A percentile compares a stretch with the other conserved stretches of the same genome.
Conservation (phyloP, 345 rosid species). For the Citrus mangshanensis region DNA sequence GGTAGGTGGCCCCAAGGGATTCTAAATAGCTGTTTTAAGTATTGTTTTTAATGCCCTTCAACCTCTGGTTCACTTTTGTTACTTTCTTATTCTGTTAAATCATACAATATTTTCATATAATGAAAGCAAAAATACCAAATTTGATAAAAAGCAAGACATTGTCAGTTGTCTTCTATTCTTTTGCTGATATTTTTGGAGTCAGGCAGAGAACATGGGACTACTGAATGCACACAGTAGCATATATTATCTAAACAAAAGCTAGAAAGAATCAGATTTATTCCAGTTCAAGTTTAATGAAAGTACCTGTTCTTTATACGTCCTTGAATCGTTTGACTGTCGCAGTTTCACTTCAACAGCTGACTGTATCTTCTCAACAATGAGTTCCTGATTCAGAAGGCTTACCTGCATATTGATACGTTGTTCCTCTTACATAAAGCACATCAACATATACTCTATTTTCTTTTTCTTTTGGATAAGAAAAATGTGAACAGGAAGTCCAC, state of each 20-base stretch:
- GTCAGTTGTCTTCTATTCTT: neutral
- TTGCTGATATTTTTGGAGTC: neutral
- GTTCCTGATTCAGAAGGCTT: conserved; percentile 91
- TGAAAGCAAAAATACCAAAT: neutral
- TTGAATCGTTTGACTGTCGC: conserved; percentile 67
- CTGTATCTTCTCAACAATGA: conserved; percentile 76
- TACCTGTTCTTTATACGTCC: conserved; percentile 90
- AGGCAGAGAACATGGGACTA: neutral
- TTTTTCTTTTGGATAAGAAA: neutral
- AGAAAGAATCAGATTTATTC: conserved; percentile 11
- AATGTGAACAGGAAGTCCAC: neutral
- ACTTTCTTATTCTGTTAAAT: neutral
- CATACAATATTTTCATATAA: neutral
- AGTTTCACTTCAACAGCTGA: conserved; percentile 65
- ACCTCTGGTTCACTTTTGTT: neutral
- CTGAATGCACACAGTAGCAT: neutral
- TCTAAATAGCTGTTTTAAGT: neutral
- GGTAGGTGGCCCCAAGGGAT: neutral
- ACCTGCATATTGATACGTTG: conserved; percentile 48
- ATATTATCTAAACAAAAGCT: neutral
- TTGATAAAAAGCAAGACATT: neutral
- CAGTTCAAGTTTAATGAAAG: conserved; percentile 1
- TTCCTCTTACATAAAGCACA: neutral
- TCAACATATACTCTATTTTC: neutral
- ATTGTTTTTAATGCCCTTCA: neutral